Base-by-base conservation (phyloP, 352 stramenopile species). In the Peronospora destructor region DNA sequence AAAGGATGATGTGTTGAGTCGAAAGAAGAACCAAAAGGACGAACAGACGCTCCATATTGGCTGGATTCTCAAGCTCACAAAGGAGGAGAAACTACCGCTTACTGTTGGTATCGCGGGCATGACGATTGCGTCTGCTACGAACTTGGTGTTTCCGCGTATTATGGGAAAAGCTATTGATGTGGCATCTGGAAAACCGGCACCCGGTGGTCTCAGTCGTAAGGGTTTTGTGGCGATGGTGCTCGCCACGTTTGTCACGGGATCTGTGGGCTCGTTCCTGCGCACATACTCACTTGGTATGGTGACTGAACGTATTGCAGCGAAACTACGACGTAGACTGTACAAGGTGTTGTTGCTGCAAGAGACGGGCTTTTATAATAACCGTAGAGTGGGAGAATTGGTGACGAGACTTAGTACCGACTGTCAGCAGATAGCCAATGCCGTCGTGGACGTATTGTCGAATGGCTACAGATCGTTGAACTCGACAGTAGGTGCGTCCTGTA, bases 211-310 rank as follows among this genome's bases (percentile, higher is more conserved):
- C 39, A 92, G 84, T 26, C 75, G 74, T 45, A 93, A 91, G 42
- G 80, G 82, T 23, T 96, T 95, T 47, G 70, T 96, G 34, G 68
- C 85, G 12, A 75, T 88, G 23, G 85, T 92, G 35, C 57, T 95
- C 13, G 78, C 71, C 28, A 87, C 87, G 13, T 95, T 96, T 49
- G 66, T 87, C 17, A 84, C 76, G 16, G 87, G 87, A 0, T 84
- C 85, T 0, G 57, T 92, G 4, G 85, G 83, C 26, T 95, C 87
- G 2, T 93, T 93, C 69, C 56, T 95, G 46, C 80, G 87, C 46
- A 83, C 79, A 7, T 95, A 95, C 54, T 93, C 80, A 48, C 74
- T 95, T 32, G 84, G 84, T 6, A 93, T 95, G 72, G 85, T 93
- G 42, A 70, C 83, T 2, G 84, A 94, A 56, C 74, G 79, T 19